Percentiles rank a stretch among this genome's conserved stretches.
These are phyloP conservation scores for Coemansia sp. DNA, from an alignment of 192 early-diverging fungal genomes.

Conservation along the genomic window DNA sequence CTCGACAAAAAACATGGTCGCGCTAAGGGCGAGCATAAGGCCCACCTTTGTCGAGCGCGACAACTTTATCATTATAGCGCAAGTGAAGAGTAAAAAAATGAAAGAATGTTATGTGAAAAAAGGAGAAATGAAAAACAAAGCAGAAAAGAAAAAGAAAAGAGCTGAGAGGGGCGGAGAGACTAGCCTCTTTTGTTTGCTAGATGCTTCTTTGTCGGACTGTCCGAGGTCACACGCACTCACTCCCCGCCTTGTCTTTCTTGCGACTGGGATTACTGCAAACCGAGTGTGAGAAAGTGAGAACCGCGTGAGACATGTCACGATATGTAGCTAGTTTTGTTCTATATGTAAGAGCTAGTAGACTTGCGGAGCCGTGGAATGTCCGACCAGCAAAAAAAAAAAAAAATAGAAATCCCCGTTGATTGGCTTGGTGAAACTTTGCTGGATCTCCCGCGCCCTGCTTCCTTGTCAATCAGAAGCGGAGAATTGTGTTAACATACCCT, in stretches of 20 bases:
- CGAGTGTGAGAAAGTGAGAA: neutral
- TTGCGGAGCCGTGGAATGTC: neutral
- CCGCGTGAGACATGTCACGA: neutral
- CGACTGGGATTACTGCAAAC: neutral
- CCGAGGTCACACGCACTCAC: neutral
- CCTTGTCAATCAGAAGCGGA: neutral
- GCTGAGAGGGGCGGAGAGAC: neutral
- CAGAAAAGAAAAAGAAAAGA: neutral
- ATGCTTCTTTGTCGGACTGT: neutral
- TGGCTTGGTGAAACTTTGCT: too few species aligned
- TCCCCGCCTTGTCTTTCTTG: neutral
- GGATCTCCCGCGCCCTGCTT: neutral
- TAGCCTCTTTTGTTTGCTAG: neutral
- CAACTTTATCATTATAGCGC: constrained; percentile 27
- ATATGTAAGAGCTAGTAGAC: neutral
- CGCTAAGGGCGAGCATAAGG: constrained; percentile 65
- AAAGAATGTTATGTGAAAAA: constrained; percentile 5
- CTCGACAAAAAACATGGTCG: constrained; percentile 78
- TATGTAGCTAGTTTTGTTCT: too few species aligned
- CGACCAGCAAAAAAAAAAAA: neutral
- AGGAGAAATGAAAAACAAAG: neutral
- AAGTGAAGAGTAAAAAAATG: neutral
- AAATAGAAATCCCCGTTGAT: neutral
- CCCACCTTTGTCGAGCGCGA: constrained; percentile 62
- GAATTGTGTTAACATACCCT: neutral